Conservation (phyloP, 129 eudicot genomes). For the Glebionis coronaria region DNA sequence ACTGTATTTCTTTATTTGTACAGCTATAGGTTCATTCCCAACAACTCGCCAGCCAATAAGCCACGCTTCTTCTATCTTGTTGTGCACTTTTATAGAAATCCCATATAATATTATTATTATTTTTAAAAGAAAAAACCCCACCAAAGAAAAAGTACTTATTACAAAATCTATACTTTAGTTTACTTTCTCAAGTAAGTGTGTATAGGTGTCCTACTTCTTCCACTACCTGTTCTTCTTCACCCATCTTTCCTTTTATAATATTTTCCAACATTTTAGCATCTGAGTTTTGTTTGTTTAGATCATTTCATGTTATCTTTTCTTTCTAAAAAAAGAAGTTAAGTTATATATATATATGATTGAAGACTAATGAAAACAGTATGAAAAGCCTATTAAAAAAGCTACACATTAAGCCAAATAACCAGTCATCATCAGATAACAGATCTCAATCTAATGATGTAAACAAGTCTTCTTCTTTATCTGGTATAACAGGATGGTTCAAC, state of each 20-base stretch:
- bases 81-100: too few relatives aligned
- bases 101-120: too few relatives aligned
- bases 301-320: constrained; percentile 34
- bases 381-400: constrained; percentile 86
- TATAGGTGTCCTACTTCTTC: constrained; percentile 19
- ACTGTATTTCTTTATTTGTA: constrained; percentile 2
- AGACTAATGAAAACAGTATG: constrained; percentile 36
- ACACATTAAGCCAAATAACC: constrained; percentile 54
- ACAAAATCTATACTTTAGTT: too few relatives aligned
- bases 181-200: too few relatives aligned
- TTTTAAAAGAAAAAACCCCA: too few relatives aligned
- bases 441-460: background rate
- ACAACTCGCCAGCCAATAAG: constrained; percentile 23
- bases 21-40: constrained; percentile 18
- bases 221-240: constrained; percentile 17
- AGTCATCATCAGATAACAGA: constrained; percentile 42
- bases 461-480: constrained; percentile 2
- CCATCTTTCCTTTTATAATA: background rate
- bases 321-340: too few relatives aligned
- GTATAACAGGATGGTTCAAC: constrained; percentile 81
- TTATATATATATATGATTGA: too few relatives aligned
- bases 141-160: too few relatives aligned
- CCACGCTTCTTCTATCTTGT: constrained; percentile 7
- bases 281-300: constrained; percentile 26
- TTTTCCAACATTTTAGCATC: constrained; percentile 1